Evolutionary conservation across 257 asterid genomes (phyloP), one percentile per base, ranked within the genome.

Genomic region (Solanum chmielewskii): DNA sequence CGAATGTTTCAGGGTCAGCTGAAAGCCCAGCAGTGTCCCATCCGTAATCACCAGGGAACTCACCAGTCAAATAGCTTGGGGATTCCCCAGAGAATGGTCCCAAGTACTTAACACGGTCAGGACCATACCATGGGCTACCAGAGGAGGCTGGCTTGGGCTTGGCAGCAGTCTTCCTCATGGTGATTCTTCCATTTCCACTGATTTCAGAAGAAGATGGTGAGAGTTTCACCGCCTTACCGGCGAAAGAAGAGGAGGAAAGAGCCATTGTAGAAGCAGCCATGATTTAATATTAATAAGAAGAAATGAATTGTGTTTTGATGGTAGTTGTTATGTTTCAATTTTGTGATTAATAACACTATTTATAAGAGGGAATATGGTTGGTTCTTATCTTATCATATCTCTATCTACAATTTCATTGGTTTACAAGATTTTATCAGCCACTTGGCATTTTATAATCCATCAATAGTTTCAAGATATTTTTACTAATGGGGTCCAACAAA

Each of bases 261-360:
- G 96, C 94, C 94, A 92, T 92, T 10, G 94, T 78, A 3, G 94
- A 89, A 87, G 96, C 90, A 6, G 96, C 95, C 95, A 91, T 91
- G 70, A 10, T 62, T 62, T 10, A 23, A 1, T 35, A 21, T 77
- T 88, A 77, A 5, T 2, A 44, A 25, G 3, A 45, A 44, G 25
- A 77, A 44, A 14, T 2, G 12, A 11, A 77, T 15, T 42, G 13
- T 27, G 27, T 45, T 78, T 73, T 3, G 21, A 25, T 78, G 66
- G 25, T 15, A 16, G 42, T 27, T 45, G 84, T 44, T 47, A 25
- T 25, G 42, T 29, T 29, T 47, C 3, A 78, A 3, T 25, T 25
- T 25, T 78, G 18, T 14, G 25, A 20, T 45, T 45, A 15, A 78
- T 35, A 73, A 73, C 41, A 23, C 2, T 27, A 27, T 78, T 3